Conservation (phyloP, 371 early-diverging fungal genomes). For the Parasitella parasitica region DNA sequence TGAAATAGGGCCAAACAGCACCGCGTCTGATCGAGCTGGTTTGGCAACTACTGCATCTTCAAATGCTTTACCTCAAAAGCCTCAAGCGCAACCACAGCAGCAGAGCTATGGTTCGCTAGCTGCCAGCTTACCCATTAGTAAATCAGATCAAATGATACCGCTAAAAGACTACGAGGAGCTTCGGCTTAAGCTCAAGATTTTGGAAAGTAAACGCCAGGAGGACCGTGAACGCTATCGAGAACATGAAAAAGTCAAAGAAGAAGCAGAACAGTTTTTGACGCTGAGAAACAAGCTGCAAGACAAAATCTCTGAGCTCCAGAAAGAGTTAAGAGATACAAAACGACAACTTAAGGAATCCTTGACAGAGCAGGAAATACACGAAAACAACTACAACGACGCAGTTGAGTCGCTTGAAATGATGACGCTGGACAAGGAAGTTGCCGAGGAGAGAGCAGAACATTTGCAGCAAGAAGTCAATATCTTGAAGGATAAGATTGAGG, state of each 20-base stretch:
- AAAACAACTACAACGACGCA: conserved; percentile 70
- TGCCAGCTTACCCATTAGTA: conserved; percentile 30
- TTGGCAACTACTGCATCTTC: conserved; percentile 10
- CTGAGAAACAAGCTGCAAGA: conserved; percentile 71
- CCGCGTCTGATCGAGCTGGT: background rate
- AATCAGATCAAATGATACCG: conserved; percentile 51
- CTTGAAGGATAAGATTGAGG: conserved; percentile 80
- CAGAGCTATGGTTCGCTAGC: conserved; percentile 39
- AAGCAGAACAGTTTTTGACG: conserved; percentile 71
- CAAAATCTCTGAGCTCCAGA: conserved; percentile 71
- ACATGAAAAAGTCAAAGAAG: conserved; percentile 71
- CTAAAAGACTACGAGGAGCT: conserved; percentile 81
- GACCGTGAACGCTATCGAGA: conserved; percentile 76
- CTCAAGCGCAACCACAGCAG: conserved; percentile 10
- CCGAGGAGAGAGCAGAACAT: conserved; percentile 83
- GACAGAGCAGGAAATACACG: conserved; percentile 62
- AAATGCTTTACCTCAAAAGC: background rate
- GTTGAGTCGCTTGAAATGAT: conserved; percentile 81
- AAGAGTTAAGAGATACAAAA: conserved; percentile 67
- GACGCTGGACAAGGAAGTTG: conserved; percentile 89
- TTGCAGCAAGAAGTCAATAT: conserved; percentile 70
- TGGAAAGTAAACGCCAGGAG: conserved; percentile 82
- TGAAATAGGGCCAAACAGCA: background rate
- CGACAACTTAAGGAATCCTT: conserved; percentile 56
- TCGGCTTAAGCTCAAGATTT: conserved; percentile 72